Conservation (phyloP, 2,329 filamentous ascomycete species). For the Fusarium zealandicum region DNA sequence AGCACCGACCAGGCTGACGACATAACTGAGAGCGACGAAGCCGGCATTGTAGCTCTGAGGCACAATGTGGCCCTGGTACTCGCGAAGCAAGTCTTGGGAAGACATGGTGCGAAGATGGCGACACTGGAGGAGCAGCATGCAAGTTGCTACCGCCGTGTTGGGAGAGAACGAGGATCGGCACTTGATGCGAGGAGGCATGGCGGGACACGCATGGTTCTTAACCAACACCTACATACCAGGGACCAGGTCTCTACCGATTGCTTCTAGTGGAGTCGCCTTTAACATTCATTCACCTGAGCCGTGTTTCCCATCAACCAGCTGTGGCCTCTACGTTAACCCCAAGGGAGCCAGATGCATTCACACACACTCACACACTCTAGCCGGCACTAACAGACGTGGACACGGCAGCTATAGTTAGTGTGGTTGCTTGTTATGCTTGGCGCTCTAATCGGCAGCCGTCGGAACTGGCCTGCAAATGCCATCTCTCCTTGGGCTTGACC, state of each 20-base stretch:
- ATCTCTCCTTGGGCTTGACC: conserved; percentile 18
- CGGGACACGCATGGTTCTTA: conserved; percentile 32
- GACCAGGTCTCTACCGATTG: conserved; percentile 6
- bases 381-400: conserved; percentile 20
- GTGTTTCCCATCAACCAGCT: conserved; percentile 16
- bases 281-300: conserved; percentile 11
- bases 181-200: conserved; percentile 1
- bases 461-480: conserved; percentile 10
- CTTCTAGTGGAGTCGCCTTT: conserved; percentile 25
- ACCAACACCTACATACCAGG: conserved; percentile 17
- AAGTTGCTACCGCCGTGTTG: conserved; percentile 17
- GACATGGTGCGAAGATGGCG: conserved; percentile 29
- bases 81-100: conserved; percentile 45
- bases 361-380: conserved; percentile 10
- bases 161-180: conserved; percentile 12
- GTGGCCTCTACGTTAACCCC: conserved; percentile 11
- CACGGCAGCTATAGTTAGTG: conserved; percentile 2
- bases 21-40: conserved; percentile 75
- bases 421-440: conserved; percentile 10
- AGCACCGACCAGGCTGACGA: conserved; percentile 80
- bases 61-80: conserved; percentile 56
- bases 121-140: conserved; percentile 17
- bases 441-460: conserved; percentile 12
- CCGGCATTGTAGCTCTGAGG: conserved; percentile 61
- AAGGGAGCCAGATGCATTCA: conserved; percentile 26